These are phyloP conservation scores for Aspergillus persii DNA, from an alignment of 2,329 filamentous ascomycete genomes.

Conservation along the genomic window DNA sequence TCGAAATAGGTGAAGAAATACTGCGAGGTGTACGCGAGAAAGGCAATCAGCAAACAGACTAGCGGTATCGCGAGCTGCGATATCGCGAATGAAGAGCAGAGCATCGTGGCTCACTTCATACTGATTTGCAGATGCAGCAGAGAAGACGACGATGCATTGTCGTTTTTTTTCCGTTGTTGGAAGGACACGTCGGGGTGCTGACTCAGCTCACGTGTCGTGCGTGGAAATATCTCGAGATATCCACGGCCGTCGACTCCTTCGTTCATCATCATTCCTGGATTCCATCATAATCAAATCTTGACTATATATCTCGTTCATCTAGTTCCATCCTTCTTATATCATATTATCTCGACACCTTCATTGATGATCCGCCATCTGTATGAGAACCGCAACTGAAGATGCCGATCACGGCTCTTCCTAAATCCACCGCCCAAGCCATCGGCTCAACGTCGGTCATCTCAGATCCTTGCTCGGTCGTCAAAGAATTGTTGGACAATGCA, in stretches of 20 bases:
- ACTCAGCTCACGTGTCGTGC: conserved; percentile 16
- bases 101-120: conserved; percentile 7
- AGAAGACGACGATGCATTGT: not conserved
- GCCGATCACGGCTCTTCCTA: conserved; percentile 47
- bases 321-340: not conserved
- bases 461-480: conserved; percentile 57
- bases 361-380: not conserved
- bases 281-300: not conserved
- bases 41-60: conserved; percentile 55
- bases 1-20: conserved; percentile 56
- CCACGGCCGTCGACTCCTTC: not conserved
- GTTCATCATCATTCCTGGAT: not conserved
- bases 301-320: conserved; percentile 4
- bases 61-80: conserved; percentile 52
- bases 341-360: not conserved
- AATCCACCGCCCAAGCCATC: conserved; percentile 49
- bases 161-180: not conserved
- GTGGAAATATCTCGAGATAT: conserved; percentile 14
- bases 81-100: conserved; percentile 28
- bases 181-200: conserved; percentile 5
- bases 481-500: conserved; percentile 67
- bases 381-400: conserved; percentile 30
- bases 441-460: conserved; percentile 58
- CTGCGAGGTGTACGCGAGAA: conserved; percentile 61
- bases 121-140: not conserved